Evolutionary conservation across 306 rosid genomes (phyloP), one percentile per base, ranked within the genome.

Genomic region (Crotalaria pallida): DNA sequence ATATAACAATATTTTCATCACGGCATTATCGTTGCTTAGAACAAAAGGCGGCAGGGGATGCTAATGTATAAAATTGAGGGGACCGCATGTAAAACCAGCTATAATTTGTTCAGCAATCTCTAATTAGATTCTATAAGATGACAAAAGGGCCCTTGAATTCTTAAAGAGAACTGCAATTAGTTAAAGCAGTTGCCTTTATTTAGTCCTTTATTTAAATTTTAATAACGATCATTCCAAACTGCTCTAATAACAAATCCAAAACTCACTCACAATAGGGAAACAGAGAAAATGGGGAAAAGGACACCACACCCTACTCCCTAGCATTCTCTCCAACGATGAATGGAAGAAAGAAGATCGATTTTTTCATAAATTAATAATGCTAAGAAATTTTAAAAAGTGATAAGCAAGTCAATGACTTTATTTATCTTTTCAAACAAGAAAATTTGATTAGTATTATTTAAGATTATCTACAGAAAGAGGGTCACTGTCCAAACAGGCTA

Each of bases 41-140:
- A 66, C 19, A 36, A 64, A 69, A 57, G 77, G 72, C 56, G 73
- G 10, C 10, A 40, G 2, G 0, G 86, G 34, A 81, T 69, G 74
- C 58, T n/a, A 63, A 56, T 65, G 65, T 29, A 79, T 80, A 56
- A 52, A 85, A 75, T 61, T 74, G 81, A 44, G 60, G 80, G 84
- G 77, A 58, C 84, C 65, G 43, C 81, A 24, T 61, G 43, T 41
- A 63, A 64, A 76, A 27, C 55, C 18, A 57, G 76, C 52, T 19
- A 74, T 55, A 68, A 65, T 18, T 18, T 56, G 49, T 23, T 56
- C 45, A 77, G 41, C 58, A 67, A 56, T 68, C 61, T 81, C 81
- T n/a, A n/a, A n/a, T 65, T 76, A 79, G 84, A 81, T 83, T 77
- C 83, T 67, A 66, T 27, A 77, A 29, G 59, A 69, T 63, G 65